phyloP scores from a whole-genome alignment of 108 stramenopile genomes.

The Fistulifera pelliculosa region DNA sequence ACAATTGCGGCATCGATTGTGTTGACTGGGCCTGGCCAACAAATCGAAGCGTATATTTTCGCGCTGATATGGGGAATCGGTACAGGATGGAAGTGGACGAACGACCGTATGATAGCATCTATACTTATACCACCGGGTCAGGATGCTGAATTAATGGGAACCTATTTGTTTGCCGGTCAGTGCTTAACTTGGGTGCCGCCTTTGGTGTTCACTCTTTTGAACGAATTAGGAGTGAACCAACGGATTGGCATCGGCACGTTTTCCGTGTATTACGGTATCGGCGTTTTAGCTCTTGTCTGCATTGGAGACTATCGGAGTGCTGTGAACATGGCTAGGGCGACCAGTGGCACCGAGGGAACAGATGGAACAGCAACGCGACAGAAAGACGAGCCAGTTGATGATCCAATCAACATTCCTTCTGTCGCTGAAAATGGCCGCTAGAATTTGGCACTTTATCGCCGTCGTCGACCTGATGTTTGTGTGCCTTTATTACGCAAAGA shows the following conservation, averaged over 20 bases:
- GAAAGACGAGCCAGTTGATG: too few relatives aligned
- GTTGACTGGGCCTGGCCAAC: slow-evolving; percentile 44
- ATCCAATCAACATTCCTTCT: too few relatives aligned
- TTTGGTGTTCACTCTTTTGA: slow-evolving; percentile 63
- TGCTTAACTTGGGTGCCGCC: slow-evolving; percentile 64
- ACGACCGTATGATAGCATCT: slow-evolving; percentile 33
- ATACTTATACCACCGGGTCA: slow-evolving; percentile 57
- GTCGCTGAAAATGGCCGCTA: too few relatives aligned
- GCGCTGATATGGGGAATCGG: slow-evolving; percentile 50
- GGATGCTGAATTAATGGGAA: slow-evolving; percentile 74
- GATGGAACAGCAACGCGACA: too few relatives aligned
- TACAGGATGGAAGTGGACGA: slow-evolving; percentile 69
- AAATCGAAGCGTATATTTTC: slow-evolving; percentile 38
- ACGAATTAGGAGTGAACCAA: slow-evolving; percentile 59
- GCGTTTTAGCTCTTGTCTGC: neutral
- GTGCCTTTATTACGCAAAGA: too few relatives aligned
- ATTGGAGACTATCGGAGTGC: too few relatives aligned
- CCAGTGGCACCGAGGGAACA: too few relatives aligned
- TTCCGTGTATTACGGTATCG: slow-evolving; percentile 17
- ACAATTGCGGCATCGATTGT: slow-evolving; percentile 15
- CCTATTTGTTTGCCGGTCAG: slow-evolving; percentile 60
- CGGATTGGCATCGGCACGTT: slow-evolving; percentile 25
- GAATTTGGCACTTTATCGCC: too few relatives aligned
- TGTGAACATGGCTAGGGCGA: too few relatives aligned
- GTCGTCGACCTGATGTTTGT: too few relatives aligned